These are phyloP conservation scores for Aspergillus fischeri DNA, from an alignment of 2,329 filamentous ascomycete genomes.

Conservation along the genomic window DNA sequence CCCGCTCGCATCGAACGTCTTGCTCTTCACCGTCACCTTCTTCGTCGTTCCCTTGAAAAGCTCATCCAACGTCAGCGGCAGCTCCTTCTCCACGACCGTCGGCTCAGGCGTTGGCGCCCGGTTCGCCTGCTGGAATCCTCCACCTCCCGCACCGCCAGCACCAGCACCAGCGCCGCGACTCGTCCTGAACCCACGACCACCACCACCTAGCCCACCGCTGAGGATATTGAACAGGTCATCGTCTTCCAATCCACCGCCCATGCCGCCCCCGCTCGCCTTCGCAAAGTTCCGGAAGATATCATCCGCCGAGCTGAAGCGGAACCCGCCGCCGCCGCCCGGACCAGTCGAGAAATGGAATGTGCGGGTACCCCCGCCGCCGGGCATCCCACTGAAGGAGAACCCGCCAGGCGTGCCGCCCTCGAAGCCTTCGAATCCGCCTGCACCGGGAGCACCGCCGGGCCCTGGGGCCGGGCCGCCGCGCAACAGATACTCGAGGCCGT, in stretches of 20 bases:
- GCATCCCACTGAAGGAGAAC: slow-evolving; percentile 49
- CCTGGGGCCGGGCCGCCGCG: slow-evolving; percentile 70
- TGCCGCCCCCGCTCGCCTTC: slow-evolving; percentile 51
- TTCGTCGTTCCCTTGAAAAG: slow-evolving; percentile 82
- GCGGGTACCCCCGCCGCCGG: slow-evolving; percentile 45
- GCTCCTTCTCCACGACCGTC: slow-evolving; percentile 79
- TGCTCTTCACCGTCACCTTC: slow-evolving; percentile 98
- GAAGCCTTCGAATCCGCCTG: slow-evolving; percentile 56
- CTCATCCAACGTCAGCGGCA: slow-evolving; percentile 82
- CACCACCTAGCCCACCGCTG: slow-evolving; percentile 36
- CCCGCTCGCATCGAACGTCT: slow-evolving; percentile 79
- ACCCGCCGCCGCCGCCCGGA: slow-evolving; percentile 62
- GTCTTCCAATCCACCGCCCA: slow-evolving; percentile 51
- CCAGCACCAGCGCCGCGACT: slow-evolving; percentile 18
- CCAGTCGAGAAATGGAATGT: slow-evolving; percentile 46
- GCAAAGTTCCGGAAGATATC: slow-evolving; percentile 84
- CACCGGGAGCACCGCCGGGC: slow-evolving; percentile 53
- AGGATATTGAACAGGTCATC: slow-evolving; percentile 54
- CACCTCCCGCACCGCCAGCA: not conserved
- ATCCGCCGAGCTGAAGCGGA: slow-evolving; percentile 77
- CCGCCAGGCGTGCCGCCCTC: slow-evolving; percentile 54
- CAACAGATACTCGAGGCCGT: slow-evolving; percentile 86
- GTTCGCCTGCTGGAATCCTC: slow-evolving; percentile 27
- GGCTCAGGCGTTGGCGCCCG: slow-evolving; percentile 68
- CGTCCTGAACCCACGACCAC: slow-evolving; percentile 32